A percentile compares a stretch with the other conserved stretches of the same genome.
Conservation (phyloP, 495 filamentous ascomycete genomes). For the Lepraria neglecta region DNA sequence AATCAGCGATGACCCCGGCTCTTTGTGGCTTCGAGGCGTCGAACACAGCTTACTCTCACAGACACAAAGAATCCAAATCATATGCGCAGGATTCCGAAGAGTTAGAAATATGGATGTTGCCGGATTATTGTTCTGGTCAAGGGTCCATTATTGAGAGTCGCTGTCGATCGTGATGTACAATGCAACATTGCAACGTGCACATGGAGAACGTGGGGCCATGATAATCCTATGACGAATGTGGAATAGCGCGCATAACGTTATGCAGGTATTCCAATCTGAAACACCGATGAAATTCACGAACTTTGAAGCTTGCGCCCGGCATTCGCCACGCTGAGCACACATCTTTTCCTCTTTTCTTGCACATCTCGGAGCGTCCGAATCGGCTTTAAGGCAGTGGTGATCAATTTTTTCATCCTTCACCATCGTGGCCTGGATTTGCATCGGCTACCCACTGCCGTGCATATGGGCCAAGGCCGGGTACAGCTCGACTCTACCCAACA, state of each 20-base stretch:
- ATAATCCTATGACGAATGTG: constrained; percentile 19
- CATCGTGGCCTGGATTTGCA: background rate
- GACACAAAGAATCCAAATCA: background rate
- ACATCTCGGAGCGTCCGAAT: background rate
- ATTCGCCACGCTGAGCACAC: background rate
- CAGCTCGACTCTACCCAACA: background rate
- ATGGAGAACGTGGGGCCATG: background rate
- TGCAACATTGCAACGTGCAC: constrained; percentile 3
- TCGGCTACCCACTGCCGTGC: background rate
- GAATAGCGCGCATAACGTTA: constrained; percentile 31
- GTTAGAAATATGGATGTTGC: background rate
- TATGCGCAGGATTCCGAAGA: background rate
- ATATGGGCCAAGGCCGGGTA: background rate
- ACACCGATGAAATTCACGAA: constrained; percentile 17
- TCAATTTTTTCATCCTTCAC: background rate
- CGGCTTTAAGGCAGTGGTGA: background rate
- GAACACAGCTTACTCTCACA: constrained; percentile 9
- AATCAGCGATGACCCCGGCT: too few relatives aligned
- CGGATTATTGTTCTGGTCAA: background rate
- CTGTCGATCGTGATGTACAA: constrained; percentile 2
- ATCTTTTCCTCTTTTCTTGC: background rate
- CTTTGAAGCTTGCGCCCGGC: background rate
- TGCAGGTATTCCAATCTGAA: constrained; percentile 22
- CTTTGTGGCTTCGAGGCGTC: constrained; percentile 10
- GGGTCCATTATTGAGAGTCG: background rate